A percentile compares a stretch with the other conserved stretches of the same genome.
Conservation (phyloP, 352 stramenopile genomes). For the Phytophthora litchii region DNA sequence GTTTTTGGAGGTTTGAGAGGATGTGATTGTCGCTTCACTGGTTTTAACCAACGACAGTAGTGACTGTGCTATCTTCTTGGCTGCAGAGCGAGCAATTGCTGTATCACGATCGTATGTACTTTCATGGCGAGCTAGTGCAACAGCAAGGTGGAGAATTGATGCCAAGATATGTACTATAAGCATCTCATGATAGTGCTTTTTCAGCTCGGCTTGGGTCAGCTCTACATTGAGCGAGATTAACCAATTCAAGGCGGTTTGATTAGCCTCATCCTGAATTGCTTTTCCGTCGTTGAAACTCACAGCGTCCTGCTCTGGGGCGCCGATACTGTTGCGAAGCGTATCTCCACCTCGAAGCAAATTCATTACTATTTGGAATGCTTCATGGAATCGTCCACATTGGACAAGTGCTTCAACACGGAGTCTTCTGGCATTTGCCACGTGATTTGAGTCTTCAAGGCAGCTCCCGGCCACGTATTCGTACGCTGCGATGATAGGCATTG, state of each 20-base stretch:
- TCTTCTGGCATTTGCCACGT: conserved; percentile 57
- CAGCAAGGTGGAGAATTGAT: conserved; percentile 37
- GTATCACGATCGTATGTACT: conserved; percentile 33
- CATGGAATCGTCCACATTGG: conserved; percentile 55
- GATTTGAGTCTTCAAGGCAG: conserved; percentile 53
- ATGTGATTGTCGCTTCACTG: background rate
- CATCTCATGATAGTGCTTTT: conserved; percentile 21
- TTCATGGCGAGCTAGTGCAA: conserved; percentile 36
- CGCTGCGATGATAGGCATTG: conserved; percentile 60
- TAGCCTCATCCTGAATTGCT: conserved; percentile 40
- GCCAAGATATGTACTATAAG: conserved; percentile 43
- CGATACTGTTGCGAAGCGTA: conserved; percentile 23
- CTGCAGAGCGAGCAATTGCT: conserved; percentile 21
- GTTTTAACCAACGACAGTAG: conserved; percentile 28
- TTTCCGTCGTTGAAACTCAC: conserved; percentile 46
- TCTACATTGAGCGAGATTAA: conserved; percentile 31
- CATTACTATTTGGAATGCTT: conserved; percentile 49
- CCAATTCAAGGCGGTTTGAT: conserved; percentile 44
- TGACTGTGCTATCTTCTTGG: conserved; percentile 38
- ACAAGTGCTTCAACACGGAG: conserved; percentile 56
- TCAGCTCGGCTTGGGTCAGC: conserved; percentile 21
- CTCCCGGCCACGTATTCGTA: conserved; percentile 57
- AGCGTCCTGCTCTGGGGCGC: background rate
- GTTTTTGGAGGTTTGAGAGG: conserved; percentile 2
- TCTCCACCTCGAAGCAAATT: conserved; percentile 30